phyloP scores from a whole-genome alignment of 2,329 filamentous ascomycete genomes.

The Aspergillus ustus region DNA sequence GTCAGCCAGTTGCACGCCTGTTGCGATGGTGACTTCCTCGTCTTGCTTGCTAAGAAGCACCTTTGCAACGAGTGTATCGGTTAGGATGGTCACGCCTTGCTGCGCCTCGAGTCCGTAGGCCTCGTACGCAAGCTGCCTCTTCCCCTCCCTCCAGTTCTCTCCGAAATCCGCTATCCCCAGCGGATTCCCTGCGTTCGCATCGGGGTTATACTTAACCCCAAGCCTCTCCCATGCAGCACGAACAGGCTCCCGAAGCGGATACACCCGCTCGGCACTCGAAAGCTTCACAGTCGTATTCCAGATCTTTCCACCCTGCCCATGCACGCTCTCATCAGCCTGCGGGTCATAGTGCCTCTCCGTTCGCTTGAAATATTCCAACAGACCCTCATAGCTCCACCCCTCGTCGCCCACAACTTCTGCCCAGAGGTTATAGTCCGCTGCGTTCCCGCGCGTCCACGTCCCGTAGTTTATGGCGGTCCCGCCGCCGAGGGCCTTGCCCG shows the following conservation, averaged over 20 bases:
- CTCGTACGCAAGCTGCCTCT: conserved; percentile 34
- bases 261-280: conserved; percentile 37
- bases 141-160: conserved; percentile 34
- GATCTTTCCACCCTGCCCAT: conserved; percentile 38
- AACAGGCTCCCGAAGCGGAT: conserved; percentile 44
- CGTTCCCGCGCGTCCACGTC: conserved; percentile 51
- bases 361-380: conserved; percentile 54
- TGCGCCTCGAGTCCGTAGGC: conserved; percentile 29
- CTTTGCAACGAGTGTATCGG: conserved; percentile 28
- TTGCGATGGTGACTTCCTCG: conserved; percentile 19
- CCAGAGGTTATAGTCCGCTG: conserved; percentile 55
- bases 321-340: conserved; percentile 23
- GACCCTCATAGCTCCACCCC: conserved; percentile 52
- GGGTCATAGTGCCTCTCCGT: conserved; percentile 37
- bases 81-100: conserved; percentile 17
- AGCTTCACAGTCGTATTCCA: conserved; percentile 18
- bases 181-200: conserved; percentile 35
- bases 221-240: conserved; percentile 43
- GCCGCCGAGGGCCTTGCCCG: conserved; percentile 48
- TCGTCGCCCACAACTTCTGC: conserved; percentile 46
- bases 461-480: conserved; percentile 49
- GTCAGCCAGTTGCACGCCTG: conserved; percentile 31
- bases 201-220: conserved; percentile 32
- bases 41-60: conserved; percentile 8
- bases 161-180: conserved; percentile 34